Conservation (phyloP, 768 basidiomycete species). For the Naganishia vaughanmartiniae region DNA sequence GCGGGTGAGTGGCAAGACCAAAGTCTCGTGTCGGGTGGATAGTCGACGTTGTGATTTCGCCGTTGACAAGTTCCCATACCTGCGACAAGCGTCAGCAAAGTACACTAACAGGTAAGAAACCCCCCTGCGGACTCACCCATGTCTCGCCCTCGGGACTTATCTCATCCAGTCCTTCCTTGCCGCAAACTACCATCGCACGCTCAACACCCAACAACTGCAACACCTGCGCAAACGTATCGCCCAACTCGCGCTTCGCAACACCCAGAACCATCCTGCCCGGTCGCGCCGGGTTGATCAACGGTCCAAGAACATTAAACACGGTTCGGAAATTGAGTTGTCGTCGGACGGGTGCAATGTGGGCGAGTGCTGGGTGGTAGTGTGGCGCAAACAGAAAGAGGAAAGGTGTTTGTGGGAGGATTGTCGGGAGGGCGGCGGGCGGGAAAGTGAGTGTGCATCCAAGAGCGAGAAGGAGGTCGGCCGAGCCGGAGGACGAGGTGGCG, state of each 20-base stretch:
- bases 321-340: conserved; percentile 88
- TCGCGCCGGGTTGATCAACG: conserved; percentile 83
- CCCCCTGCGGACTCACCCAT: conserved; percentile 59
- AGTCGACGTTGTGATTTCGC: conserved; percentile 62
- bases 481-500: conserved; percentile 89
- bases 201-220: conserved; percentile 70
- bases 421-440: conserved; percentile 55
- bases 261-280: conserved; percentile 89
- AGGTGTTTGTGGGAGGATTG: conserved; percentile 61
- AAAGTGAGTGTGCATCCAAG: conserved; percentile 70
- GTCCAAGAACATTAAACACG: conserved; percentile 92
- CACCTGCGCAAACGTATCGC: conserved; percentile 73
- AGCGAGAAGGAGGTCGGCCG: conserved; percentile 84
- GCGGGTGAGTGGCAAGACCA: conserved; percentile 69
- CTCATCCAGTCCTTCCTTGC: conserved; percentile 86
- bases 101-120: neutral
- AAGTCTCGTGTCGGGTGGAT: conserved; percentile 69
- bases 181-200: conserved; percentile 88
- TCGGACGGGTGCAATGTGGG: conserved; percentile 75
- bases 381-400: conserved; percentile 93
- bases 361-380: conserved; percentile 85
- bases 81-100: conserved; percentile 32
- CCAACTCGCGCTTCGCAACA: conserved; percentile 77
- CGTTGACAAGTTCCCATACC: conserved; percentile 66
- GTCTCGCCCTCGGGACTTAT: conserved; percentile 92